Percentiles rank a stretch among this genome's conserved stretches.
Conservation (phyloP, 2,329 filamentous ascomycete species). For the Xylaria sp. region DNA sequence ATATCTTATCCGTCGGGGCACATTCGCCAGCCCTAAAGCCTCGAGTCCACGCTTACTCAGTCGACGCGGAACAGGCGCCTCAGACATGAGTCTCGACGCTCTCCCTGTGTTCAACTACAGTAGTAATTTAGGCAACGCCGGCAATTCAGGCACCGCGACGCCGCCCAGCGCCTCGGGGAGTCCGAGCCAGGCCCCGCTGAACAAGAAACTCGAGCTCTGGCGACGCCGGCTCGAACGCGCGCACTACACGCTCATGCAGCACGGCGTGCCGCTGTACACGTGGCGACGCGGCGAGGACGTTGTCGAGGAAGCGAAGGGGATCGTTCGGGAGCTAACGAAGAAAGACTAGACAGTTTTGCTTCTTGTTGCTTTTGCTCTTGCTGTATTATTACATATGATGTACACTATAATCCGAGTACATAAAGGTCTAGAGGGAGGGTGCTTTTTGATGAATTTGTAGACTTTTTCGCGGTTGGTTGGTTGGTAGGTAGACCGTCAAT, state of each 20-base stretch:
- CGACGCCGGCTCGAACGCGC: conserved; percentile 60
- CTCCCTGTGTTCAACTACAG: conserved; percentile 22
- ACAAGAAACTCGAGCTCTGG: conserved; percentile 71
- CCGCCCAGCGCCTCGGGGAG: conserved; percentile 18
- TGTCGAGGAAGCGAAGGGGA: conserved; percentile 56
- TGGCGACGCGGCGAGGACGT: conserved; percentile 72
- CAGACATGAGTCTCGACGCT: conserved; percentile 39
- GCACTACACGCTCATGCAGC: conserved; percentile 53
- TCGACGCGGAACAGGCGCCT: conserved; percentile 35
- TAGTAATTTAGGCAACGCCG: conserved; percentile 10
- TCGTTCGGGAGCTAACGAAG: conserved; percentile 53
- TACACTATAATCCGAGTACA: too few species aligned
- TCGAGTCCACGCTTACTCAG: conserved; percentile 13
- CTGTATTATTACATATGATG: neutral
- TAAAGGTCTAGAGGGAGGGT: too few species aligned
- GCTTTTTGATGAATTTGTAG: too few species aligned
- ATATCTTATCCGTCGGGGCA: conserved; percentile 43
- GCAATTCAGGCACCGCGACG: conserved; percentile 15
- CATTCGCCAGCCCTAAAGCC: conserved; percentile 33
- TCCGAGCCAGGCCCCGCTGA: conserved; percentile 34
- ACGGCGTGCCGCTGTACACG: conserved; percentile 63
- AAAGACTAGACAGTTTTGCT: conserved; percentile 33
- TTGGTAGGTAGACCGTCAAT: too few species aligned
- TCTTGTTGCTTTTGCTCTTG: neutral
- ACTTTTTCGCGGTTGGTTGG: too few species aligned